Percentiles rank a stretch among this genome's conserved stretches.
phyloP scores from a whole-genome alignment of 495 filamentous ascomycete species.

The Daldinia childiae region DNA sequence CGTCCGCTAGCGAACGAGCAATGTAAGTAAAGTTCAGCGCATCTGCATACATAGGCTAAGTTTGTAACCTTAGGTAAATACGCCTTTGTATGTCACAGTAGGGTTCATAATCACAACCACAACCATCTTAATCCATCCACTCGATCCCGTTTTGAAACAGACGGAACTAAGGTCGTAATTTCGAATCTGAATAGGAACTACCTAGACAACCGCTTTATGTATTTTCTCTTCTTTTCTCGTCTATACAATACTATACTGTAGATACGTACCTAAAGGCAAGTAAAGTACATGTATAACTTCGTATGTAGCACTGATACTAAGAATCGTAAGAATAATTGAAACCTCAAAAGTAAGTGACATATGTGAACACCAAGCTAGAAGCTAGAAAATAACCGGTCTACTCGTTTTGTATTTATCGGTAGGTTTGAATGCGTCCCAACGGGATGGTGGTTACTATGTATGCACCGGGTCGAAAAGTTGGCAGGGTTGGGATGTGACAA shows the following conservation, averaged over 20 bases:
- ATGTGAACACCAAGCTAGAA: conserved; percentile 19
- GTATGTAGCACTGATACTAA: neutral
- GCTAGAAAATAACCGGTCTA: conserved; percentile 25
- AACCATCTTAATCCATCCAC: no score
- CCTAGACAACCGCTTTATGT: neutral
- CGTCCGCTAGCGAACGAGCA: conserved; percentile 2
- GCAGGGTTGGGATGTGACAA: conserved; percentile 39
- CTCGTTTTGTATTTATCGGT: neutral
- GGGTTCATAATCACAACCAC: no score
- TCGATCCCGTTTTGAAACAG: neutral
- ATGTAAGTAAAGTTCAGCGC: conserved; percentile 6
- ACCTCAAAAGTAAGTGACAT: neutral
- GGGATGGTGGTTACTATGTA: conserved; percentile 16
- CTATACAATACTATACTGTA: no score
- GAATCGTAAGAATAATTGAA: neutral
- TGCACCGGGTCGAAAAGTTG: conserved; percentile 29
- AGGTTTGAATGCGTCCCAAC: conserved; percentile 22
- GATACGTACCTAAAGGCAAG: no score
- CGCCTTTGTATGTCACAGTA: neutral
- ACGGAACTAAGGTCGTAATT: conserved; percentile 7
- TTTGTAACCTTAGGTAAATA: neutral
- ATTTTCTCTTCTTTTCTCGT: no score
- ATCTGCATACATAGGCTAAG: conserved; percentile 10
- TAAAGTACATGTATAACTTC: neutral
- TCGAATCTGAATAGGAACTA: conserved; percentile 11